Percentiles rank a stretch among this genome's conserved stretches.
phyloP scores from a whole-genome alignment of 148 eudicot genomes.

The Amaranthus cruentus region DNA sequence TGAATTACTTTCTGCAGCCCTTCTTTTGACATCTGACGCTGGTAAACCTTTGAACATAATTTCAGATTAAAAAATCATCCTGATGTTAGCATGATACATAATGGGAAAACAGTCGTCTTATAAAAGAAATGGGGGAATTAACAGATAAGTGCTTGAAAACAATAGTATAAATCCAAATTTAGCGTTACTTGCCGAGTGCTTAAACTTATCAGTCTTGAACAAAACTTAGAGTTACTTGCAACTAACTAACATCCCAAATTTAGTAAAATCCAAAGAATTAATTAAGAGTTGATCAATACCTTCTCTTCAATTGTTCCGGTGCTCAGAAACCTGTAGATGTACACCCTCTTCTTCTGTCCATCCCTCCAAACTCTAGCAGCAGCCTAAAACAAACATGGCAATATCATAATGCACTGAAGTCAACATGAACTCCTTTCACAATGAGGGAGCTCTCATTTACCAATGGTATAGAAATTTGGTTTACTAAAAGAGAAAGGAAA shows the following conservation, averaged over 20 bases:
- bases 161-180: neutral
- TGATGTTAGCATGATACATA: neutral
- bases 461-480: too few species aligned
- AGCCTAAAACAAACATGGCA: conserved; percentile 46
- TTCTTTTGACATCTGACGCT: conserved; percentile 99
- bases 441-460: too few species aligned
- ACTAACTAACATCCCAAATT: neutral
- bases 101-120: neutral
- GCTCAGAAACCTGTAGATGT: conserved; percentile 88
- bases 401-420: conserved; percentile 9
- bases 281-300: conserved; percentile 39
- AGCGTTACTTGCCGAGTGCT: neutral
- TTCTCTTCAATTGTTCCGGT: conserved; percentile 99
- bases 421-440: neutral
- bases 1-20: conserved; percentile 98
- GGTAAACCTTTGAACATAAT: conserved; percentile 67
- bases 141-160: neutral
- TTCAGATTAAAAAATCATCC: neutral
- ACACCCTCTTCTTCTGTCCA: conserved; percentile 98
- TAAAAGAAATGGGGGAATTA: neutral
- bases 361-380: conserved; percentile 99
- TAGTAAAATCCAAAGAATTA: conserved; percentile 10
- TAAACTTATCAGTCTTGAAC: neutral
- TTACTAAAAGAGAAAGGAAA: neutral
- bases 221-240: neutral